These are phyloP conservation scores for Pichia sp. DNA, from an alignment of 1,139 yeast genomes.

Conservation along the genomic window DNA sequence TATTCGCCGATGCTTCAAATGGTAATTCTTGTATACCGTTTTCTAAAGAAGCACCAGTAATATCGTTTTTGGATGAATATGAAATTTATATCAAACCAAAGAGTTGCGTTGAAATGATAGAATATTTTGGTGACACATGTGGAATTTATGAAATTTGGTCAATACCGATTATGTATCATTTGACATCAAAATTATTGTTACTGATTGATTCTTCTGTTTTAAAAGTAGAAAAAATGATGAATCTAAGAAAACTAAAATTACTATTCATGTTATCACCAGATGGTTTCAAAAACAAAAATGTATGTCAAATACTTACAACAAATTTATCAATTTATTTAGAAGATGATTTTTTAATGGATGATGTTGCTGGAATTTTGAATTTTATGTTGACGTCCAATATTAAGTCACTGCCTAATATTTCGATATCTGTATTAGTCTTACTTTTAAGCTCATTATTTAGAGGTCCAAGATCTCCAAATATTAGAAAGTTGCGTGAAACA, in stretches of 20 bases:
- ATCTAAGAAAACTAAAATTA: slow-evolving; percentile 38
- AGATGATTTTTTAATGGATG: slow-evolving; percentile 23
- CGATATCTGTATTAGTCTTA: background rate
- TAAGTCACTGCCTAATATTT: background rate
- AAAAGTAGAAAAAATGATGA: slow-evolving; percentile 26
- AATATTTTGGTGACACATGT: slow-evolving; percentile 10
- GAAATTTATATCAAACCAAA: slow-evolving; percentile 20
- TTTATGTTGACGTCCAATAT: slow-evolving; percentile 12
- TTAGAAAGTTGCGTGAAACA: background rate
- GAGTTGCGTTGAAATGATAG: slow-evolving; percentile 14
- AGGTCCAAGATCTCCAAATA: background rate
- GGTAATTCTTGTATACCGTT: too few species aligned
- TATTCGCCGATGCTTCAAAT: too few species aligned
- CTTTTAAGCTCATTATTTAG: slow-evolving; percentile 1
- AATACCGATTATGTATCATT: slow-evolving; percentile 33
- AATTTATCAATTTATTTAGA: slow-evolving; percentile 26
- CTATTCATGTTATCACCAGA: slow-evolving; percentile 32
- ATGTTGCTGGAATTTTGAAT: slow-evolving; percentile 26
- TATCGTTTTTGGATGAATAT: slow-evolving; percentile 16
- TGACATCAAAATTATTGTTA: slow-evolving; percentile 34
- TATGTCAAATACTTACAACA: slow-evolving; percentile 27
- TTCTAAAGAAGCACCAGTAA: background rate
- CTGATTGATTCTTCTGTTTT: slow-evolving; percentile 27
- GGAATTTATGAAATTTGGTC: slow-evolving; percentile 34
- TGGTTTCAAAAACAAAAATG: slow-evolving; percentile 16